Base-by-base conservation (phyloP, 176 grass and related monocot species). In the Musa troglodytarum region DNA sequence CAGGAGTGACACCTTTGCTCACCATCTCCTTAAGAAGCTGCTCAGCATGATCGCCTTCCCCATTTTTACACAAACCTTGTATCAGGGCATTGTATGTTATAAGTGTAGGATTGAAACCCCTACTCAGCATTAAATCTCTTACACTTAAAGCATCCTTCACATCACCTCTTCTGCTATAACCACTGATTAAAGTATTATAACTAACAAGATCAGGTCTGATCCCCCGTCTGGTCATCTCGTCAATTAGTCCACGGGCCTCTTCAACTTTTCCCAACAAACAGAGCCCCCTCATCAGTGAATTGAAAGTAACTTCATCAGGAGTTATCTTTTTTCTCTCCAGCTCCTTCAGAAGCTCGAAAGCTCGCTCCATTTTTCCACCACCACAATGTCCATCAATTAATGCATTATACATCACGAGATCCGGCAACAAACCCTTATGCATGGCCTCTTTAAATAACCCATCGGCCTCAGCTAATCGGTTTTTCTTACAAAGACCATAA, bases 161-260 rank as follows among this genome's bases (percentile, higher is more conserved):
- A 29, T 74, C 72, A 28, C 72, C 72, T 74, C 72, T 74, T 53
- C 72, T 17, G 53, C 72, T 74, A 74, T 74, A 74, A 74, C 72
- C 72, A 43, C 72, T 74, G 22, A 74, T 74, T 51, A 74, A 56
- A 34, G 72, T 74, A 74, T 74, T 74, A 19, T 74, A 74, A 57
- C 72, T 74, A 8, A 74, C 52, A 3, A 74, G 72, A 56, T 74
- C 72, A 56, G 72, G 72, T 34, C 0, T 43, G 20, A 74, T 54
- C 12, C 72, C 53, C 1, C 22, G 50, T 2, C 10, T 74, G 8
- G 13, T 74, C 72, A 74, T 74, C 72, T 19, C 53, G 17, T 74
- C 72, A 2, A 74, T 74, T 10, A 74, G 53, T 26, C 23, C 16
- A 11, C 72, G 11, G 6, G 72, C 72, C 23, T 74, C 72, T 11